Percentiles rank a stretch among this genome's conserved stretches.
phyloP scores from a whole-genome alignment of 108 stramenopile genomes.

The Cyclotella choctawhatcheeana region DNA sequence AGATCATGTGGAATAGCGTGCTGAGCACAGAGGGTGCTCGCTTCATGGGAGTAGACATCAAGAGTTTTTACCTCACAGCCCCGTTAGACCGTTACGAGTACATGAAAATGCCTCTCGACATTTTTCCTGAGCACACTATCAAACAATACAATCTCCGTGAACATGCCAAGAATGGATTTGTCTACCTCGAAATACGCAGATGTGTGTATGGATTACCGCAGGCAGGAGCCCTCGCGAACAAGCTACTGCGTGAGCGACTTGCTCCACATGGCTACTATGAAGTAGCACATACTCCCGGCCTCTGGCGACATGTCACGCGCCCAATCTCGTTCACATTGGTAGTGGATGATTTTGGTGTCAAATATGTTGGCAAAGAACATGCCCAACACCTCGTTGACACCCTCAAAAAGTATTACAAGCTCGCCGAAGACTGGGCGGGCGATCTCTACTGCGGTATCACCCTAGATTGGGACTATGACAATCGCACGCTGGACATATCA shows the following conservation, averaged over 20 bases:
- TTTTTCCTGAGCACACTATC: constrained; percentile 12
- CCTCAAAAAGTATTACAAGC: constrained; percentile 28
- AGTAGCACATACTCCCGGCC: constrained; percentile 35
- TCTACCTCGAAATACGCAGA: constrained; percentile 27
- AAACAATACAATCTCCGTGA: constrained; percentile 26
- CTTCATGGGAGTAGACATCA: constrained; percentile 46
- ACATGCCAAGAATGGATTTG: background rate
- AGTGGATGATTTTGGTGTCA: constrained; percentile 59
- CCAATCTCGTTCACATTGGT: constrained; percentile 46
- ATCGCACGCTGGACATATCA: constrained; percentile 21
- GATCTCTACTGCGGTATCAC: constrained; percentile 40
- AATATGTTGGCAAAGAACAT: constrained; percentile 35
- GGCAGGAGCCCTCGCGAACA: constrained; percentile 45
- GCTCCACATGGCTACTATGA: constrained; percentile 2
- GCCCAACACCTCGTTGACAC: constrained; percentile 37
- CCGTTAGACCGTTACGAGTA: constrained; percentile 45
- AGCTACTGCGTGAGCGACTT: constrained; percentile 17
- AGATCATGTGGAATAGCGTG: constrained; percentile 22
- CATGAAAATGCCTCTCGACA: constrained; percentile 22
- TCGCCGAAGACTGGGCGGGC: constrained; percentile 42
- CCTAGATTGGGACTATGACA: constrained; percentile 51
- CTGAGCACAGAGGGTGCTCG: constrained; percentile 38
- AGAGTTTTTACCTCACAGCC: constrained; percentile 56
- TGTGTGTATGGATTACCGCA: constrained; percentile 61
- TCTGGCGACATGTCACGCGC: constrained; percentile 30